Evolutionary conservation across 495 filamentous ascomycete species (phyloP).

Genomic region (Aspergillus cavernicola): DNA sequence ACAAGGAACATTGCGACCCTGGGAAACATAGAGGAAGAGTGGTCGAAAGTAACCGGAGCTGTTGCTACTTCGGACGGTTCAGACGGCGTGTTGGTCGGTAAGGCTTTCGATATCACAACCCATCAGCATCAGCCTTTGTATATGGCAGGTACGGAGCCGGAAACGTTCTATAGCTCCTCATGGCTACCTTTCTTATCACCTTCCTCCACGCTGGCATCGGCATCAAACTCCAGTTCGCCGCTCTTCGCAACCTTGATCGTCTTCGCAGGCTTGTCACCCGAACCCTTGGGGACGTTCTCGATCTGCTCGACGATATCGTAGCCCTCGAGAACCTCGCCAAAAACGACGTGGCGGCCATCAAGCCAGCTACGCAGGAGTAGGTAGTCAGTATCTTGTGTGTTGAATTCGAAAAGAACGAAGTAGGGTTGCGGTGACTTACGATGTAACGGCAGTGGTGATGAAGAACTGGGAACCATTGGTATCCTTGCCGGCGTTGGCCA

Average conservation of each 20-base stretch:
- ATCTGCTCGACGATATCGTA: slow-evolving; percentile 88
- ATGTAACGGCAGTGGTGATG: slow-evolving; percentile 81
- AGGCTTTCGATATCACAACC: slow-evolving; percentile 23
- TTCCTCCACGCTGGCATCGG: slow-evolving; percentile 42
- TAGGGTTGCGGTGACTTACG: slow-evolving; percentile 48
- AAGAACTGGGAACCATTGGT: slow-evolving; percentile 99
- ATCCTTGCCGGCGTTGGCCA: slow-evolving; percentile 96
- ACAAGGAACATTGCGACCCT: slow-evolving; percentile 12
- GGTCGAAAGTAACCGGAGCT: slow-evolving; percentile 6
- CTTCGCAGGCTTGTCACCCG: slow-evolving; percentile 70
- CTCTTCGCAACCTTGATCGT: slow-evolving; percentile 88
- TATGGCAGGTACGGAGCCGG: slow-evolving; percentile 22
- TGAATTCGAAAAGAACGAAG: not conserved
- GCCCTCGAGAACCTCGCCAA: slow-evolving; percentile 87
- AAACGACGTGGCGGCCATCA: slow-evolving; percentile 85
- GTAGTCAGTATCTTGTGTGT: slow-evolving; percentile 23
- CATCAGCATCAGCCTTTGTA: slow-evolving; percentile 31
- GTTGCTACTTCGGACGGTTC: slow-evolving; percentile 19
- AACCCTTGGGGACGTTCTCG: slow-evolving; percentile 68
- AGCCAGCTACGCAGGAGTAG: slow-evolving; percentile 62
- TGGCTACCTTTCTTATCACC: slow-evolving; percentile 80
- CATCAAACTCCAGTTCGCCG: slow-evolving; percentile 74
- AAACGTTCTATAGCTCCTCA: slow-evolving; percentile 74
- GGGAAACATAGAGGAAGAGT: slow-evolving; percentile 11
- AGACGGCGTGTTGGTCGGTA: slow-evolving; percentile 7